Evolutionary conservation across 768 basidiomycete species (phyloP).

Genomic region (Gymnopilus dilepis): DNA sequence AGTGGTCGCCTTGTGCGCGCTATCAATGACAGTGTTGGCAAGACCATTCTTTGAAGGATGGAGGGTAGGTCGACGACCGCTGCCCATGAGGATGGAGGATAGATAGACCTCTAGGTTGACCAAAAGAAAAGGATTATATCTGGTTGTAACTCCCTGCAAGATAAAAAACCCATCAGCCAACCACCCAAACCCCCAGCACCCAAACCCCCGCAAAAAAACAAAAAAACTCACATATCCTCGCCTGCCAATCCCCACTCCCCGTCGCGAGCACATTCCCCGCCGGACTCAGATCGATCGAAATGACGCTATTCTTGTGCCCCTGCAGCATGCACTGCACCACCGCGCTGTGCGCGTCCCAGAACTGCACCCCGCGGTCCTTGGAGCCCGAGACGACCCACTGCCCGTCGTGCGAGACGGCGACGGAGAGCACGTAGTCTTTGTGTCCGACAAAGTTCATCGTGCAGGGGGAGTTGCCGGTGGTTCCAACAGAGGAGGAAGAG

Average conservation of each 20-base stretch:
- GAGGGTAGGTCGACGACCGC: no score
- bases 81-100: no score
- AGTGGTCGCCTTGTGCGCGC: no score
- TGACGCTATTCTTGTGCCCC: conserved; percentile 63
- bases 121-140: no score
- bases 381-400: conserved; percentile 93
- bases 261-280: conserved; percentile 53
- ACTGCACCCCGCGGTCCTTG: conserved; percentile 96
- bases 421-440: conserved; percentile 69
- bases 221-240: conserved; percentile 49
- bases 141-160: conserved; percentile 17
- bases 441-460: conserved; percentile 90
- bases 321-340: conserved; percentile 94
- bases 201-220: conserved; percentile 1
- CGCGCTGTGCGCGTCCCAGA: conserved; percentile 81
- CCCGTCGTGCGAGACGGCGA: conserved; percentile 87
- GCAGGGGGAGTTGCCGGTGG: conserved; percentile 40
- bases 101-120: no score
- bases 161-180: background rate
- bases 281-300: conserved; percentile 55
- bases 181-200: background rate
- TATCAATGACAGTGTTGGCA: no score
- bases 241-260: conserved; percentile 59
- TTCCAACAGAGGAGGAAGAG: conserved; percentile 11
- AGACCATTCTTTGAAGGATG: no score